phyloP scores from a whole-genome alignment of 768 basidiomycete species.

The Boletus huronensis region DNA sequence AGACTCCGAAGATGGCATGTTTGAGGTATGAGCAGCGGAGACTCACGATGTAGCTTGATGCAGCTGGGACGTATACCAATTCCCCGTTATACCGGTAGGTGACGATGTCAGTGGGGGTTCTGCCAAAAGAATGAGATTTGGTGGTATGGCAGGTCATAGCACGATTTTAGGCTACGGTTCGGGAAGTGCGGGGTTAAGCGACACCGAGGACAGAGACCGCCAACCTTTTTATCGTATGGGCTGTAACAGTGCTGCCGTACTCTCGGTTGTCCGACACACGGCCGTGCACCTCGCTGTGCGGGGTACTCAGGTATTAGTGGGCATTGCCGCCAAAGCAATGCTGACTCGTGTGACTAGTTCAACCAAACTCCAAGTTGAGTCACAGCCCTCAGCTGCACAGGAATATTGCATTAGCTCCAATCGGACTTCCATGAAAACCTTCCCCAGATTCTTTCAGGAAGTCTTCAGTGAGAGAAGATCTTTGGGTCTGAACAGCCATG shows the following conservation, averaged over 20 bases:
- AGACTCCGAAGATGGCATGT: background rate
- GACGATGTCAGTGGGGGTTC: constrained; percentile 36
- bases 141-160: background rate
- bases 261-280: background rate
- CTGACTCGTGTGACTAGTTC: no score
- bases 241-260: background rate
- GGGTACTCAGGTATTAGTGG: background rate
- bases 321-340: no score
- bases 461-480: no score
- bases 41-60: constrained; percentile 42
- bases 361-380: no score
- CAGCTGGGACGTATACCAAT: constrained; percentile 51
- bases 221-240: background rate
- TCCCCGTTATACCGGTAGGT: constrained; percentile 44
- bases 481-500: no score
- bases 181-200: background rate
- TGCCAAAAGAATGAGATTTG: background rate
- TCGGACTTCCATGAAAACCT: no score
- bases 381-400: no score
- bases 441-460: no score
- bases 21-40: background rate
- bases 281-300: background rate
- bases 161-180: background rate
- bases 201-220: background rate
- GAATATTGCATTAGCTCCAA: no score